Base-by-base conservation (phyloP, 2,329 filamentous ascomycete genomes). In the Teratosphaeria pseudoeucalypti region DNA sequence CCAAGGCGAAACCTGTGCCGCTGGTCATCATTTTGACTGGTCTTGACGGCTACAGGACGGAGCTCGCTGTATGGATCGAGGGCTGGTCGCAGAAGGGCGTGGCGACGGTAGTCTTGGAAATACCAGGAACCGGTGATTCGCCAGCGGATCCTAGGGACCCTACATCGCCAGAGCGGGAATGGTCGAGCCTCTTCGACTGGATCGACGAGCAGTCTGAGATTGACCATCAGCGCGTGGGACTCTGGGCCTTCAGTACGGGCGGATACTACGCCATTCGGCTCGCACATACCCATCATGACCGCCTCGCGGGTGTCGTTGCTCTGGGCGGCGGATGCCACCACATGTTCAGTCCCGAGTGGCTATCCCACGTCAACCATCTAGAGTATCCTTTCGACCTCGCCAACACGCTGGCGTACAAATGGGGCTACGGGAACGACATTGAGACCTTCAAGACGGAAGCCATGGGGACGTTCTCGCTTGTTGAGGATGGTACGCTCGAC, bases 301-400 rank as follows among this genome's bases (percentile, higher is more conserved):
- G 76, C 47, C 67, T 85, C 10, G 74, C 76, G 2, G 82, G 79
- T 5, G 76, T 79, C 0, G 79, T 83, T 0, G 77, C 80, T 4
- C 74, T 79, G 19, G 82, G 82, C 0, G 82, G 82, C 1, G 82
- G 82, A 0, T 79, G 75, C 58, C 82, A 85, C 64, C 75, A 81
- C 64, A 84, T 84, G 82, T 85, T 85, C 62, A 75, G 79, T 52
- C 67, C 67, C 3, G 74, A 72, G 57, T 85, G 82, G 82, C 68
- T 85, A 57, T 74, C 77, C n/a, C 67, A 77, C 7, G 80, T 80
- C 16, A 81, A 84, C 63, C 73, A 79, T 57, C 72, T 84, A 34
- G 82, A 85, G 67, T 85, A 84, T 66, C 82, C 82, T 0, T 85
- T 85, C 64, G 82, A 84, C 58, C 74, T 81, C 4, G 78, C 78